Percentiles rank a stretch among this genome's conserved stretches.
These are phyloP conservation scores for Harringtonia lauricola DNA, from an alignment of 2,329 filamentous ascomycete genomes.

Conservation along the genomic window DNA sequence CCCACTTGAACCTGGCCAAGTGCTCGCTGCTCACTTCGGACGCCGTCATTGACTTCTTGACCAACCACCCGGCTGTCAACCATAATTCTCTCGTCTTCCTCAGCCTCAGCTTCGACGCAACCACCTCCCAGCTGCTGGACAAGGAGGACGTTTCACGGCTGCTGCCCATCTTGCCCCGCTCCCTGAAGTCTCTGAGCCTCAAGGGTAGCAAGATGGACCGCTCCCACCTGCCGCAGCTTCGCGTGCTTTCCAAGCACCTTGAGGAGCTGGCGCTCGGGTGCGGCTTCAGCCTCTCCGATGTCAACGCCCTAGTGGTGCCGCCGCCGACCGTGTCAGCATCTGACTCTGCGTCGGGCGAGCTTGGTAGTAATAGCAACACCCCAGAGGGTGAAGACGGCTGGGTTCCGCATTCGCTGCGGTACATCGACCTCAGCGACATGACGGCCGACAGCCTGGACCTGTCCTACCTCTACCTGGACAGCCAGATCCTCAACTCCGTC, in stretches of 20 bases:
- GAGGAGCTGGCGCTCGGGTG: slow-evolving; percentile 68
- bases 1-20: slow-evolving; percentile 68
- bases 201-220: slow-evolving; percentile 62
- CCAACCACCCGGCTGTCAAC: slow-evolving; percentile 57
- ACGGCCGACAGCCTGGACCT: slow-evolving; percentile 48
- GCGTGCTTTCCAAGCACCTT: slow-evolving; percentile 57
- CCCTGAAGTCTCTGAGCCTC: slow-evolving; percentile 62
- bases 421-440: slow-evolving; percentile 68
- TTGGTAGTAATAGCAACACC: background rate
- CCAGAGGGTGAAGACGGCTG: slow-evolving; percentile 25
- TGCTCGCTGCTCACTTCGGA: slow-evolving; percentile 59
- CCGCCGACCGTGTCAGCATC: slow-evolving; percentile 20
- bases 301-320: slow-evolving; percentile 53
- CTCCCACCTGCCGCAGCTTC: slow-evolving; percentile 51
- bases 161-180: slow-evolving; percentile 52
- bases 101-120: slow-evolving; percentile 61
- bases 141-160: slow-evolving; percentile 53
- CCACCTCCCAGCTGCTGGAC: slow-evolving; percentile 60
- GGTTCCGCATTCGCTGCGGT: slow-evolving; percentile 53
- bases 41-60: slow-evolving; percentile 58
- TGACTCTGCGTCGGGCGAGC: too few relatives aligned
- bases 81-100: slow-evolving; percentile 52
- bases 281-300: slow-evolving; percentile 51
- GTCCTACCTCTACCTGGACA: slow-evolving; percentile 37
- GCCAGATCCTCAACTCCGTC: slow-evolving; percentile 43